Evolutionary conservation across 768 basidiomycete species (phyloP), one percentile per base, ranked within the genome.

Genomic region (Plicaturopsis crispa): DNA sequence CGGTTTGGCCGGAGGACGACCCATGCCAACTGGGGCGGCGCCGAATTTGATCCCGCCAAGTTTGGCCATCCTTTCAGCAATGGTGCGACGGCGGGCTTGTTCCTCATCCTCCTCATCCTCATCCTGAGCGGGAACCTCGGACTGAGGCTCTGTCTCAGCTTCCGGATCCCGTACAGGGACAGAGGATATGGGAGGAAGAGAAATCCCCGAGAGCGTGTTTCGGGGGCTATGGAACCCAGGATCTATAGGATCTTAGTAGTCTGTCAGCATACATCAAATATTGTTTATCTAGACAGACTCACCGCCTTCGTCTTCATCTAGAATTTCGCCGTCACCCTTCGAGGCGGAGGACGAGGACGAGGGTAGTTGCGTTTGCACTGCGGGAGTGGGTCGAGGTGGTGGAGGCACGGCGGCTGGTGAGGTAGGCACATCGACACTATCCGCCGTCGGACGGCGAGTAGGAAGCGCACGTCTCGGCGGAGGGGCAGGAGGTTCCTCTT

Each of bases 11-110:
- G 65, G 56, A 2, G 66, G 65, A 30, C 57, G 60, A 40, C 47
- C 48, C 39, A 56, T 52, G 13, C 69, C 65, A 7, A 50, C 44
- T 1, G 78, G 75, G 12, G 82, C 82, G 31, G 72, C 78, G 1
- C 88, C 88, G 46, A 92, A 84, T 44, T 73, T 76, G 53, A 94
- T 80, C 3, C 86, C 88, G 12, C 92, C 89, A 1, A 96, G 67
- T 51, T 80, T 88, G 1, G 91, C 91, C 91, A 96, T 93, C n/a
- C 92, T 73, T 41, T 94, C 90, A 1, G 91, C 89, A 24, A 96
- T 86, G 2, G 84, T 84, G 21, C 69, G 70, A 17, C 80, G 72
- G 34, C 80, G 69, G 2, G 58, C 60, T 17, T 75, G 70, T 40
- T 73, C 74, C 1, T 63, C 63, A 36, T 73, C 69, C 41, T 67